Base-by-base conservation (phyloP, 257 asterid species). In the Jasminum sambac region DNA sequence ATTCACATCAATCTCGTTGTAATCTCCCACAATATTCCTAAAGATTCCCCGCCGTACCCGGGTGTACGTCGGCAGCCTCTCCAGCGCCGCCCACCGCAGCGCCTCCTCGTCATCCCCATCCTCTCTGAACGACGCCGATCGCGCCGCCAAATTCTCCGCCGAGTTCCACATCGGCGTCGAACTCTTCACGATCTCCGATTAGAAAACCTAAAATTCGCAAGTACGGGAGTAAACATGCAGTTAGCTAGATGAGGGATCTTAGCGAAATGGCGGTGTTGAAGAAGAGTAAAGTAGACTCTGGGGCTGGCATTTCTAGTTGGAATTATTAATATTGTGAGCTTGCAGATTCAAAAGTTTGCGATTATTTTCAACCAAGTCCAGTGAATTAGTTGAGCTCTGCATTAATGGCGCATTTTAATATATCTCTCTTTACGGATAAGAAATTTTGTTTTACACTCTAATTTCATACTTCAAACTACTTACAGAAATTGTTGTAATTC, bases 71-170 rank as follows among this genome's bases (percentile, higher is more conserved):
- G 98, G 98, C 77, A 93, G 78, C 82, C 98, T 76, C 90, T 93
- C 96, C 70, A 93, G 78, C 77, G 97, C 98, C 63, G 98, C 98
- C 98, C 98, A 90, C 72, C 91, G 88, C 73, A 93, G 86, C 70
- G 92, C 98, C 84, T 89, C 96, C 88, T 93, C 98, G 62, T 93
- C 98, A 73, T 89, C 96, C 21, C 87, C 95, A 46, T 90, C 92
- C 82, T 89, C 96, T 84, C 97, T 78, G 19, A 90, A 90, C 38
- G 98, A 93, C 83, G 84, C 85, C 64, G 98, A 89, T 37, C 97
- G 82, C 69, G 77, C 97, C 62, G 96, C 84, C 76, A 90, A 66
- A 70, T 89, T 90, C 92, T 89, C 98, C 52, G 86, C 95, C 48
- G 97, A 87, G 52, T 78, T 89, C 98, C 98, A 93, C 98, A 93